Evolutionary conservation across 2,329 filamentous ascomycete species (phyloP).

Genomic region (Delphinella strobiligena): DNA sequence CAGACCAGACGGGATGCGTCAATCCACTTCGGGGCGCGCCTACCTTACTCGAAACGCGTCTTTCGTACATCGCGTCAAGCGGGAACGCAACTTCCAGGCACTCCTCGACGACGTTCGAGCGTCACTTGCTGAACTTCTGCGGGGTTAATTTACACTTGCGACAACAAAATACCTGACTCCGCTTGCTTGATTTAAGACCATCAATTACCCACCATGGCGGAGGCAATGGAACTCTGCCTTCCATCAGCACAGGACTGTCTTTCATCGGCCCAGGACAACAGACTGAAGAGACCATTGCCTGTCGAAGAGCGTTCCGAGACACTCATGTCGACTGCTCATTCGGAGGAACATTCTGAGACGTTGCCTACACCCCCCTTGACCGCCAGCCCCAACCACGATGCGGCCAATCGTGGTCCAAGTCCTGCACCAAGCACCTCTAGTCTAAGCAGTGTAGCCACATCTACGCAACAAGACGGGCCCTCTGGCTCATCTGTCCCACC

Average conservation of each 20-base stretch:
- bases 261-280: constrained; percentile 11
- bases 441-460: constrained; percentile 18
- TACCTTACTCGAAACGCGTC: neutral
- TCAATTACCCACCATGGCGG: neutral
- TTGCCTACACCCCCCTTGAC: constrained; percentile 11
- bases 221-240: constrained; percentile 4
- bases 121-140: neutral
- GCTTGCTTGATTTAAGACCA: neutral
- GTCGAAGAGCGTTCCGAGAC: constrained; percentile 4
- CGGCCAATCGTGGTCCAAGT: constrained; percentile 1
- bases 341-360: too few relatives aligned
- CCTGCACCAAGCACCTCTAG: constrained; percentile 21
- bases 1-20: neutral
- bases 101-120: too few relatives aligned
- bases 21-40: neutral
- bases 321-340: constrained; percentile 2
- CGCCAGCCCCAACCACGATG: constrained; percentile 5
- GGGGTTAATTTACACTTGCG: too few relatives aligned
- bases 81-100: neutral
- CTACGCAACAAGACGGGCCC: constrained; percentile 7
- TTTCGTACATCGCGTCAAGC: too few relatives aligned
- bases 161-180: too few relatives aligned
- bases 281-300: constrained; percentile 2
- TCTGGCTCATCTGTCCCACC: constrained; percentile 1
- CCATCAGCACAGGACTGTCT: too few relatives aligned